A percentile compares a stretch with the other conserved stretches of the same genome.
These are phyloP conservation scores for Fusarium begoniae DNA, from an alignment of 2,329 filamentous ascomycete genomes.

Conservation along the genomic window DNA sequence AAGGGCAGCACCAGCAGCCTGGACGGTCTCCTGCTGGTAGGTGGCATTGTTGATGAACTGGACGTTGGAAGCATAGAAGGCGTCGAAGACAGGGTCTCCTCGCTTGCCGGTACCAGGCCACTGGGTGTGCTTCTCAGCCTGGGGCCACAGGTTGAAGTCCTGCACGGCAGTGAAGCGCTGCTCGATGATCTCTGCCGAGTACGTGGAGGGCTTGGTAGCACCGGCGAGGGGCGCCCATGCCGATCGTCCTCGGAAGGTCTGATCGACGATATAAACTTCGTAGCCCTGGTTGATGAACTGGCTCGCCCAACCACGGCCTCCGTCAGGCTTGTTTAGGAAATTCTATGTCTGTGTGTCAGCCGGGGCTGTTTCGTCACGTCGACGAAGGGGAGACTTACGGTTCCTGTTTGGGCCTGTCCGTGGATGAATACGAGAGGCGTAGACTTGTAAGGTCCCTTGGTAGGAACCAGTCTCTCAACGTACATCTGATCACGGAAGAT, in stretches of 20 bases:
- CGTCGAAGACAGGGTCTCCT: conserved; percentile 31
- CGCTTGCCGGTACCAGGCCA: conserved; percentile 35
- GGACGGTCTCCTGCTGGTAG: conserved; percentile 31
- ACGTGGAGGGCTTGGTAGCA: conserved; percentile 24
- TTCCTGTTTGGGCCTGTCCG: conserved; percentile 36
- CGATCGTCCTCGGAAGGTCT: conserved; percentile 36
- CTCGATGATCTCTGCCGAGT: conserved; percentile 32
- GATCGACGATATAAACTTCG: conserved; percentile 37
- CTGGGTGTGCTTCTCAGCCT: conserved; percentile 30
- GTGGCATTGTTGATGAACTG: conserved; percentile 35
- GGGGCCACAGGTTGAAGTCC: conserved; percentile 32
- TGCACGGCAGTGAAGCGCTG: conserved; percentile 30
- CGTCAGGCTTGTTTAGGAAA: conserved; percentile 39
- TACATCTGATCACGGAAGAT: conserved; percentile 39
- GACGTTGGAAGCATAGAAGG: conserved; percentile 39
- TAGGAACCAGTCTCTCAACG: conserved; percentile 30
- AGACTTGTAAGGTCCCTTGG: not conserved
- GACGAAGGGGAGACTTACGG: not conserved
- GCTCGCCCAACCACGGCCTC: conserved; percentile 35
- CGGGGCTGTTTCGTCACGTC: not conserved
- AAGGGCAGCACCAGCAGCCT: conserved; percentile 49
- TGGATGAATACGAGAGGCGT: conserved; percentile 34
- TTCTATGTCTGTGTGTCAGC: conserved; percentile 11
- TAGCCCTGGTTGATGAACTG: conserved; percentile 35
- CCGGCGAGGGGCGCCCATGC: conserved; percentile 29